These are phyloP conservation scores for Rhytidiadelphus loreus DNA, from an alignment of 225 moss, liverwort and hornwort genomes.

Conservation along the genomic window DNA sequence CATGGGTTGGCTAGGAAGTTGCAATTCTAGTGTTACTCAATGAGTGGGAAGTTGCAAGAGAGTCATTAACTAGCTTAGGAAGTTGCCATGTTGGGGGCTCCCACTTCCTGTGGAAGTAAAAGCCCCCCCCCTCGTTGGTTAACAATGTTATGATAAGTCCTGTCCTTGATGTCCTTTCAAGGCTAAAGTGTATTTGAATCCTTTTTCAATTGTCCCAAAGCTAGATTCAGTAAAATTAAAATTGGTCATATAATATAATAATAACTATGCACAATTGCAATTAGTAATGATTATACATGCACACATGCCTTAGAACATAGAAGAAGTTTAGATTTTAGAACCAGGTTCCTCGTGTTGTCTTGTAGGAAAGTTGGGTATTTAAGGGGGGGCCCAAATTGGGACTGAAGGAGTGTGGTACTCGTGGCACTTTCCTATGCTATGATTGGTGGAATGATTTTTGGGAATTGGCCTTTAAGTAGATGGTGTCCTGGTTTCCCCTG, in stretches of 20 bases:
- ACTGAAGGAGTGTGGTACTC: too few relatives aligned
- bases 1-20: background rate
- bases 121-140: too few relatives aligned
- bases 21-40: too few relatives aligned
- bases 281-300: too few relatives aligned
- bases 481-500: background rate
- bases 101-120: too few relatives aligned
- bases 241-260: too few relatives aligned
- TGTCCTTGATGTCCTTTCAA: rapidly evolving
- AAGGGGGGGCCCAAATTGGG: too few relatives aligned
- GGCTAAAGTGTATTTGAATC: background rate
- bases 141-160: background rate
- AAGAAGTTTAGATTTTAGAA: background rate
- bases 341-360: background rate
- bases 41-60: too few relatives aligned
- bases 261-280: background rate
- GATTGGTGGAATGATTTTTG: background rate
- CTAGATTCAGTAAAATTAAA: background rate
- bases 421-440: background rate
- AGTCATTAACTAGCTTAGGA: too few relatives aligned
- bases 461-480: background rate
- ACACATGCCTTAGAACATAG: background rate
- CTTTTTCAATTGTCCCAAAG: too few relatives aligned
- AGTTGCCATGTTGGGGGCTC: too few relatives aligned
- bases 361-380: background rate